A percentile compares a stretch with the other conserved stretches of the same genome.
These are phyloP conservation scores for Jackrogersella multiformis DNA, from an alignment of 495 filamentous ascomycete genomes.

Conservation along the genomic window DNA sequence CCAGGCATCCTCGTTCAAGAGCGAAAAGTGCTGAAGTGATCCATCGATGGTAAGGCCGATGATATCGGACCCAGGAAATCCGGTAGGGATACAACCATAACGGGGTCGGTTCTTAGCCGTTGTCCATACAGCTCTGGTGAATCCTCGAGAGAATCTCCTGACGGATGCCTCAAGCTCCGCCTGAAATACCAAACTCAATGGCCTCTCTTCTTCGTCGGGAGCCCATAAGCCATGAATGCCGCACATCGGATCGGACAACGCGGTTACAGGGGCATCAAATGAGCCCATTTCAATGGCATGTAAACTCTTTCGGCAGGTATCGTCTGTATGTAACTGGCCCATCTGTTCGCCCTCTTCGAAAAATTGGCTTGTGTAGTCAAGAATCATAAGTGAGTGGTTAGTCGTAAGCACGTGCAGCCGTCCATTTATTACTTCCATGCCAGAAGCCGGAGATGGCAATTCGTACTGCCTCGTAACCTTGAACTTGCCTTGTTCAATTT, in stretches of 20 bases:
- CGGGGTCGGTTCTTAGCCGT: slow-evolving; percentile 30
- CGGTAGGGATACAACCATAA: slow-evolving; percentile 45
- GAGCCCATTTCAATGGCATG: slow-evolving; percentile 53
- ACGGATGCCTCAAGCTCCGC: slow-evolving; percentile 61
- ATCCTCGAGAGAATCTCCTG: slow-evolving; percentile 55
- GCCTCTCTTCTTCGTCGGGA: slow-evolving; percentile 50
- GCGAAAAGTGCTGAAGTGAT: slow-evolving; percentile 67
- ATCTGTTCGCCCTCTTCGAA: slow-evolving; percentile 35
- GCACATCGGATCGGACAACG: slow-evolving; percentile 59
- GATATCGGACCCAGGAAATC: slow-evolving; percentile 52
- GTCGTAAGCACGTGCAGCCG: slow-evolving; percentile 55
- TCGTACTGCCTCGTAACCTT: slow-evolving; percentile 47
- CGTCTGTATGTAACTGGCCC: slow-evolving; percentile 49
- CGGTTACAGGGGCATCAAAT: slow-evolving; percentile 43
- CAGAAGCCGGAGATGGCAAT: slow-evolving; percentile 56
- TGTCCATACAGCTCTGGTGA: slow-evolving; percentile 57
- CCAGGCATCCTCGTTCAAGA: slow-evolving; percentile 64
- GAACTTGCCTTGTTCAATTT: slow-evolving; percentile 59
- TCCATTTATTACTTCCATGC: slow-evolving; percentile 51
- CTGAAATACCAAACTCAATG: slow-evolving; percentile 60
- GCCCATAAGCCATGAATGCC: slow-evolving; percentile 63
- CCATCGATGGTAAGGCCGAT: slow-evolving; percentile 75
- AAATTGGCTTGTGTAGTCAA: slow-evolving; percentile 47
- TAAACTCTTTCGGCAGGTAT: slow-evolving; percentile 45
- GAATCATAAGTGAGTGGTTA: slow-evolving; percentile 56